phyloP scores from a whole-genome alignment of 495 filamentous ascomycete species.

The Penicillium roqueforti region DNA sequence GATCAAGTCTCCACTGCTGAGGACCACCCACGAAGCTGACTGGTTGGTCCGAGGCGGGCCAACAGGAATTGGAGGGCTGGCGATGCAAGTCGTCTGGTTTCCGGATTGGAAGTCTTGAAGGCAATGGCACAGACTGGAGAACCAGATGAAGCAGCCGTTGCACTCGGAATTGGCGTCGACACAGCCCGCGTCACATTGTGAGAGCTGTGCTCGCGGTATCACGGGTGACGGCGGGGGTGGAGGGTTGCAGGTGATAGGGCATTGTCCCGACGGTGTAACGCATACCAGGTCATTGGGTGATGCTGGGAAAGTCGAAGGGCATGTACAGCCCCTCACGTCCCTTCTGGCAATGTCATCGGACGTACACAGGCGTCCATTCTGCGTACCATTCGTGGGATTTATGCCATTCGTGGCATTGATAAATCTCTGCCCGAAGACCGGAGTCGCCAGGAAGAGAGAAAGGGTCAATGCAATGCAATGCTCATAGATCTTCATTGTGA shows the following conservation, averaged over 20 bases:
- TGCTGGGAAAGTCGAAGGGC: background rate
- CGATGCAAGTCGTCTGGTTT: background rate
- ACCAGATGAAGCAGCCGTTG: slow-evolving; percentile 6
- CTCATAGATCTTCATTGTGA: background rate
- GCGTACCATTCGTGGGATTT: no score
- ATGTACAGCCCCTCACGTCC: slow-evolving; percentile 6
- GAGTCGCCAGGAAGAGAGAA: background rate
- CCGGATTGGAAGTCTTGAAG: background rate
- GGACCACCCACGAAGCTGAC: background rate
- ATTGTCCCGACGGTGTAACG: background rate
- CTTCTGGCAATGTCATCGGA: background rate
- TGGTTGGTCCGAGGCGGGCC: background rate
- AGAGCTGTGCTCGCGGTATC: background rate
- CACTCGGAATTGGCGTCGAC: background rate
- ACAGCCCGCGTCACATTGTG: background rate
- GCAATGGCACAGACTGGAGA: background rate
- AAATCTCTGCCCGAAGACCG: background rate
- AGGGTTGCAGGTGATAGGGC: background rate
- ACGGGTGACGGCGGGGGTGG: slow-evolving; percentile 1
- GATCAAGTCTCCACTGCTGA: background rate
- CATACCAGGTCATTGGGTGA: background rate
- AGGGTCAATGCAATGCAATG: background rate
- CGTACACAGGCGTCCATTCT: slow-evolving; percentile 1
- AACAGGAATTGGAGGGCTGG: background rate
- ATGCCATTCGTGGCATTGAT: background rate